Conservation (phyloP, 1,139 yeast species). For the Nakaseomyces kungkrabaensis region DNA sequence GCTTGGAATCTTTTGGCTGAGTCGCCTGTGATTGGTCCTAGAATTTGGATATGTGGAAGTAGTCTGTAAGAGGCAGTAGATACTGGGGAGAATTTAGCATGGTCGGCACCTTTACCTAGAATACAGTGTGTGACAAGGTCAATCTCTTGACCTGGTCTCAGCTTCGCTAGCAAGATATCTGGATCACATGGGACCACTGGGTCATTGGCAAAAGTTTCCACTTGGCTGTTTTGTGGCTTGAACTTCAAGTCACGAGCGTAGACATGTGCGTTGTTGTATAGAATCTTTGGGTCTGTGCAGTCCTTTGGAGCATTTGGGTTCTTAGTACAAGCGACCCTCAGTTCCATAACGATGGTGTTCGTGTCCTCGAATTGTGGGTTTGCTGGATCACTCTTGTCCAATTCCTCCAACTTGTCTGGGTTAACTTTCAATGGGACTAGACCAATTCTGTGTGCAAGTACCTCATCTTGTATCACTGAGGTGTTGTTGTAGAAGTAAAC, state of each 20-base stretch:
- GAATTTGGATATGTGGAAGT: slow-evolving; percentile 80
- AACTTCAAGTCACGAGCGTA: slow-evolving; percentile 84
- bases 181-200: slow-evolving; percentile 81
- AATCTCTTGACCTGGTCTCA: slow-evolving; percentile 96
- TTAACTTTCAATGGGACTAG: slow-evolving; percentile 81
- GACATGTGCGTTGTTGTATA: slow-evolving; percentile 74
- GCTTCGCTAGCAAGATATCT: slow-evolving; percentile 77
- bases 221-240: slow-evolving; percentile 86
- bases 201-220: slow-evolving; percentile 50
- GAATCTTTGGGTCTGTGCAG: slow-evolving; percentile 70
- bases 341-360: slow-evolving; percentile 75
- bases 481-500: slow-evolving; percentile 89
- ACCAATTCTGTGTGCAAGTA: slow-evolving; percentile 89
- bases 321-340: slow-evolving; percentile 74
- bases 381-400: slow-evolving; percentile 54
- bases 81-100: slow-evolving; percentile 95
- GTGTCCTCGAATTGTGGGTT: slow-evolving; percentile 70
- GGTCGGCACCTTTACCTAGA: slow-evolving; percentile 87
- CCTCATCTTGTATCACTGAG: slow-evolving; percentile 94
- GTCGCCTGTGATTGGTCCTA: slow-evolving; percentile 64
- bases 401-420: slow-evolving; percentile 81
- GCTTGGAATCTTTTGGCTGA: slow-evolving; percentile 70
- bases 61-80: slow-evolving; percentile 95
- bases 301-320: slow-evolving; percentile 77
- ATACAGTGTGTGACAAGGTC: slow-evolving; percentile 83